phyloP scores from a whole-genome alignment of 352 stramenopile species.

The Elongisporangium prolatum region DNA sequence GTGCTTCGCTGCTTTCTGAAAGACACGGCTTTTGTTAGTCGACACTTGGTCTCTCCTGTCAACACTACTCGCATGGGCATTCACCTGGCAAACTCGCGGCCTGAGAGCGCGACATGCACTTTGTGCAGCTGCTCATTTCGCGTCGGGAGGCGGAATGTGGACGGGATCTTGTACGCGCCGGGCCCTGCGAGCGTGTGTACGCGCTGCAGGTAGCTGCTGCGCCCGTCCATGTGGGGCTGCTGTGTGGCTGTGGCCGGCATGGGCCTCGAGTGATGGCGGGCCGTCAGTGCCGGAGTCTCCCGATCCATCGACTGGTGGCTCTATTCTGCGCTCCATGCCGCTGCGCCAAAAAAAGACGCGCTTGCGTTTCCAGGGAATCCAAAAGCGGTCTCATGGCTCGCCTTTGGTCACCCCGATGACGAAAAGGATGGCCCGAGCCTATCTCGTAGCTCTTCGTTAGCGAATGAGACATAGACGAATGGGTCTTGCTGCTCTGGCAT shows the following conservation, averaged over 20 bases:
- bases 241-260: not conserved
- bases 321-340: constrained; percentile 8
- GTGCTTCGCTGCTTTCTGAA: constrained; percentile 20
- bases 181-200: constrained; percentile 39
- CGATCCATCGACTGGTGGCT: not conserved
- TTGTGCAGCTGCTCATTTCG: constrained; percentile 34
- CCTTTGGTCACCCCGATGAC: no score
- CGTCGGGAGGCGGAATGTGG: constrained; percentile 28
- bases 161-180: constrained; percentile 55
- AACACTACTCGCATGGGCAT: constrained; percentile 1
- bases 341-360: constrained; percentile 3
- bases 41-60: not conserved
- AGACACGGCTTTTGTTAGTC: not conserved
- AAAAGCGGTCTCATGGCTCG: no score
- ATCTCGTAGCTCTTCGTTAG: no score
- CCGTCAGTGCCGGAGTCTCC: not conserved
- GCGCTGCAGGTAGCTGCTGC: constrained; percentile 52
- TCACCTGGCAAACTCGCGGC: constrained; percentile 55
- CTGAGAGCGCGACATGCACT: constrained; percentile 46
- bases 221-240: constrained; percentile 11
- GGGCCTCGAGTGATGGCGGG: not conserved
- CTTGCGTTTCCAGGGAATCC: constrained; percentile 6
- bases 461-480: not conserved
- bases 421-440: no score
- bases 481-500: constrained; percentile 36